Base-by-base conservation (phyloP, 208 protist genomes). In the Angomonas deanei region DNA sequence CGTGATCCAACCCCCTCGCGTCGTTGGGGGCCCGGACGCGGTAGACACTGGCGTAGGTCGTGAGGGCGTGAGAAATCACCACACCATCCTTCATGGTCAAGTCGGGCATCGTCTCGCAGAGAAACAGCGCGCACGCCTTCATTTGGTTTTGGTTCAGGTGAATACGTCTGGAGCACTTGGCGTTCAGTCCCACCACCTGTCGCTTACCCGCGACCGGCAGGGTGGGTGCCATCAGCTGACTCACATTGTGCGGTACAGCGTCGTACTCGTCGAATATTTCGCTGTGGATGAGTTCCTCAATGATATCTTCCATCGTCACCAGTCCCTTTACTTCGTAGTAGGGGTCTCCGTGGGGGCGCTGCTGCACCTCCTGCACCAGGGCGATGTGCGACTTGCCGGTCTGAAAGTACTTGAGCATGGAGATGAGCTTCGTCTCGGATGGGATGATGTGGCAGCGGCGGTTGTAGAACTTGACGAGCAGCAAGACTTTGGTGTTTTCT, bases 261-360 rank as follows among this genome's bases (percentile, higher is more conserved):
- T 99, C 97, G 55, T 93, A 96, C 78, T 99, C 97, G 74, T 99
- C 97, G 27, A 98, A 89, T 70, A 99, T 98, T 72, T 98, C 97
- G 54, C 94, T 96, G 68, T 96, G 86, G 66, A 99, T 97, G 48
- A 99, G 93, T 66, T 98, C 93, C 71, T 98, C 97, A 53, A 98
- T 96, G 33, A 99, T 79, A 66, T 99, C 97, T 66, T 99, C 97
- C 68, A 98, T 87, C 34, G 97, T 98, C 8, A 98, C 90, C 52
- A 99, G 88, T 57, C 97, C 97, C 49, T 97, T 88, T 24, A 95
- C 83, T 56, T 98, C 91, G 68, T 98, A 97, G 64, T 92, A 93
- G 19, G 96, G 97, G 74, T 98, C 96, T 24, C 94, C 85, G 64
- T 88, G 77, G 31, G 78, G 74, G 26, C 85, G 79, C 61, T 93